A percentile compares a stretch with the other conserved stretches of the same genome.
Conservation (phyloP, 2,329 filamentous ascomycete genomes). For the Trichophyton simii region DNA sequence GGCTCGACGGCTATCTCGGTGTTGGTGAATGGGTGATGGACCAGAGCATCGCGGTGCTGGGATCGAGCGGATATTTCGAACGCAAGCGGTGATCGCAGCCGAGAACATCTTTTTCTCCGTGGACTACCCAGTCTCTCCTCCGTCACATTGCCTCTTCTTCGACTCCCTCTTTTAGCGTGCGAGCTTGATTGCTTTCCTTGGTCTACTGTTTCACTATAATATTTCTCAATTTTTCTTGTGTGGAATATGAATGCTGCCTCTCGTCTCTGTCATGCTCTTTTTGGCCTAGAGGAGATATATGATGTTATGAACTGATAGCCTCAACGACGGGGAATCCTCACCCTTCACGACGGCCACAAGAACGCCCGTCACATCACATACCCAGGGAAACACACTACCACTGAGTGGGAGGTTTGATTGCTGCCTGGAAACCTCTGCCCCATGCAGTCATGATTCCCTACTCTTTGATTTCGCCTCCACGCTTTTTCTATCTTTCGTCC, state of each 20-base stretch:
- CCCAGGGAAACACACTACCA: no score
- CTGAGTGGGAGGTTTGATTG: neutral
- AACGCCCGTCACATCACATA: no score
- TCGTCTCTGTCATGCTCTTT: neutral
- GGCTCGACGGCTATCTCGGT: conserved; percentile 86
- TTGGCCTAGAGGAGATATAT: neutral
- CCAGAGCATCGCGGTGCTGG: conserved; percentile 82
- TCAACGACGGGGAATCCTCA: neutral
- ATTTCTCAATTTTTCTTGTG: neutral
- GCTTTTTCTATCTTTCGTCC: neutral
- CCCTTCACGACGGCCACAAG: no score
- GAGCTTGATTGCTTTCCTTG: neutral
- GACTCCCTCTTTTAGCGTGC: neutral
- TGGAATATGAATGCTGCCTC: neutral
- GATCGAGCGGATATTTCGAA: conserved; percentile 82
- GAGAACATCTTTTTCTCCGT: neutral
- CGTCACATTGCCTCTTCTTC: neutral
- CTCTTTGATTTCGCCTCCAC: neutral
- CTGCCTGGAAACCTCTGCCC: neutral
- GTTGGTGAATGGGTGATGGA: conserved; percentile 98
- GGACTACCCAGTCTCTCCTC: neutral
- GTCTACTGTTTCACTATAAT: neutral
- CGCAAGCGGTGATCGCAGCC: conserved; percentile 37
- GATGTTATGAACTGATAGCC: neutral
- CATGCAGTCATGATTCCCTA: neutral